These are phyloP conservation scores for Musa schizocarpa DNA, from an alignment of 176 grass and related monocot species.

Conservation along the genomic window DNA sequence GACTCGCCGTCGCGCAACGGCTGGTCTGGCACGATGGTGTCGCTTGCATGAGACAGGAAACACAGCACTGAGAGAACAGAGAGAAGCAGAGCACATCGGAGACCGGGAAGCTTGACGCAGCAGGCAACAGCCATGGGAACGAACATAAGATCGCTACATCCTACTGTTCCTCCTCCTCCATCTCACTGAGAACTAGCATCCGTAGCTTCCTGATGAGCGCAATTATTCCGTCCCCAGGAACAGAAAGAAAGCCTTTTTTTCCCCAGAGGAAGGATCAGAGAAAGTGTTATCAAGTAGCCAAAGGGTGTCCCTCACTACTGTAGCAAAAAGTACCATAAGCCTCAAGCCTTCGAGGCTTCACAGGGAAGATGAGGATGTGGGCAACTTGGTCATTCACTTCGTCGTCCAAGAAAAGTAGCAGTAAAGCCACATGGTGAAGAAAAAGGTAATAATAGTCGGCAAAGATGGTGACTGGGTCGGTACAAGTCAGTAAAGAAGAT, in stretches of 20 bases:
- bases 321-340: not conserved
- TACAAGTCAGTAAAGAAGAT: no score
- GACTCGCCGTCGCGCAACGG: not conserved
- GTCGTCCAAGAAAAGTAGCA: no score
- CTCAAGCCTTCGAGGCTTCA: not conserved
- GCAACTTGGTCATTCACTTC: no score
- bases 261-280: no score
- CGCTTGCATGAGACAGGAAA: not conserved
- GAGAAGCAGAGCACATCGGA: not conserved
- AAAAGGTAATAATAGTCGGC: no score
- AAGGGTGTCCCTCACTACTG: no score
- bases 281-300: no score
- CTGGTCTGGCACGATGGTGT: not conserved
- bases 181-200: no score
- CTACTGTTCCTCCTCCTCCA: no score
- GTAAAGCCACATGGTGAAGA: no score
- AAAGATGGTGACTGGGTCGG: no score
- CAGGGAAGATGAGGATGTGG: not conserved
- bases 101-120: not conserved
- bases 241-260: not conserved
- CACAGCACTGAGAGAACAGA: not conserved
- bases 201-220: not conserved
- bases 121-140: not conserved
- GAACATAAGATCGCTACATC: not conserved
- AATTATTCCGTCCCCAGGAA: not conserved